Conservation (phyloP, 768 basidiomycete species). For the Macrocybe gigantea region DNA sequence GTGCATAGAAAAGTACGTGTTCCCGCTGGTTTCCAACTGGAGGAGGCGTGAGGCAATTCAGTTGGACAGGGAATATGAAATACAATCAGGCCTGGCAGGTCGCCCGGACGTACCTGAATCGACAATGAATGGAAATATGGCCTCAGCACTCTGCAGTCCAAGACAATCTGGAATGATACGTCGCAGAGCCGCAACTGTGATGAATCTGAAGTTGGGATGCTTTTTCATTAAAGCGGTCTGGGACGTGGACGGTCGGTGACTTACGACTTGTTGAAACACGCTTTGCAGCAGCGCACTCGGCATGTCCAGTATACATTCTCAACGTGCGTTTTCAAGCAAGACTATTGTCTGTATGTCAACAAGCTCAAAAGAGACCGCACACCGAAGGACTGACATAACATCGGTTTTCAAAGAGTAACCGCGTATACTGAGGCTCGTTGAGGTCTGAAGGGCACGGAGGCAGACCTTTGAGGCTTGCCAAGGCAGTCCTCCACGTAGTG, state of each 20-base stretch:
- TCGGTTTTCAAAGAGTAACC: not conserved
- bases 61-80: constrained; percentile 6
- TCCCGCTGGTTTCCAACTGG: too few species aligned
- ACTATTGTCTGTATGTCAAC: too few species aligned
- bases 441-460: constrained; percentile 8
- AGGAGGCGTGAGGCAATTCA: not conserved
- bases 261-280: constrained; percentile 5
- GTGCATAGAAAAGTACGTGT: too few species aligned
- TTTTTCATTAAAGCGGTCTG: too few species aligned
- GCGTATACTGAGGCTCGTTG: constrained; percentile 4
- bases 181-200: constrained; percentile 20
- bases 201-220: constrained; percentile 16
- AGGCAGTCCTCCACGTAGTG: constrained; percentile 6
- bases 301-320: constrained; percentile 17
- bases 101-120: constrained; percentile 15
- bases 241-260: too few species aligned
- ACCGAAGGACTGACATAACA: constrained; percentile 3
- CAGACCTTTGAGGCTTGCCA: constrained; percentile 5
- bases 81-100: not conserved
- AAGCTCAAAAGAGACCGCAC: too few species aligned
- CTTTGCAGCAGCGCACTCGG: constrained; percentile 18
- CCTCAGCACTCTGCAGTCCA: constrained; percentile 17
- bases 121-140: constrained; percentile 23
- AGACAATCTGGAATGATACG: constrained; percentile 17
- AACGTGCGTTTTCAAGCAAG: too few species aligned